Evolutionary conservation across 495 filamentous ascomycete species (phyloP).

Genomic region (Monascus purpureus): DNA sequence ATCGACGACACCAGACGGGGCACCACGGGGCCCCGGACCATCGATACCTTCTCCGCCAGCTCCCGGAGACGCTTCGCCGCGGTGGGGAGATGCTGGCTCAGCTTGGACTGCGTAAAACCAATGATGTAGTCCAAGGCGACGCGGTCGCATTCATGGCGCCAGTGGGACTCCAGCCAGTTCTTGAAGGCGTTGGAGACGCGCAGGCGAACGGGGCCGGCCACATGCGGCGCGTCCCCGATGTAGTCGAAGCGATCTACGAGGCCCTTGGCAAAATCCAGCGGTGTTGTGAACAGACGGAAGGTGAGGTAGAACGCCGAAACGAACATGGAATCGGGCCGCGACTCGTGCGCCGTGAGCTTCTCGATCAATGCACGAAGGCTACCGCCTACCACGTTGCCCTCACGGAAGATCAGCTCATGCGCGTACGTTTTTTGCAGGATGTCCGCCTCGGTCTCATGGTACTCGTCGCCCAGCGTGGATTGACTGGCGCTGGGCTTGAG

Average conservation of each 20-base stretch:
- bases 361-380: slow-evolving; percentile 86
- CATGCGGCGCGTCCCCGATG: slow-evolving; percentile 58
- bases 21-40: slow-evolving; percentile 60
- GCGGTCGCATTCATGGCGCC: slow-evolving; percentile 68
- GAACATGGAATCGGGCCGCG: slow-evolving; percentile 85
- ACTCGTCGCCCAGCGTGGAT: slow-evolving; percentile 54
- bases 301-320: slow-evolving; percentile 94
- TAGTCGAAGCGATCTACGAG: slow-evolving; percentile 88
- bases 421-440: slow-evolving; percentile 74
- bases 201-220: slow-evolving; percentile 67
- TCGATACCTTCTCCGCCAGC: slow-evolving; percentile 68
- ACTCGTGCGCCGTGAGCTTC: slow-evolving; percentile 81
- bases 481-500: slow-evolving; percentile 44
- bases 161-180: slow-evolving; percentile 92
- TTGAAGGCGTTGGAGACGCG: slow-evolving; percentile 96
- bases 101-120: slow-evolving; percentile 59
- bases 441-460: slow-evolving; percentile 65
- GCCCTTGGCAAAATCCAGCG: slow-evolving; percentile 61
- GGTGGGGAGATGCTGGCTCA: slow-evolving; percentile 52
- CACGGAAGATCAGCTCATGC: slow-evolving; percentile 87
- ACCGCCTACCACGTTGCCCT: slow-evolving; percentile 87
- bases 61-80: slow-evolving; percentile 70
- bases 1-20: slow-evolving; percentile 79
- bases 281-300: slow-evolving; percentile 87
- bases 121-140: slow-evolving; percentile 61